Conservation (phyloP, 1,284 basidiomycete genomes). For the Wolfiporia cocos region DNA sequence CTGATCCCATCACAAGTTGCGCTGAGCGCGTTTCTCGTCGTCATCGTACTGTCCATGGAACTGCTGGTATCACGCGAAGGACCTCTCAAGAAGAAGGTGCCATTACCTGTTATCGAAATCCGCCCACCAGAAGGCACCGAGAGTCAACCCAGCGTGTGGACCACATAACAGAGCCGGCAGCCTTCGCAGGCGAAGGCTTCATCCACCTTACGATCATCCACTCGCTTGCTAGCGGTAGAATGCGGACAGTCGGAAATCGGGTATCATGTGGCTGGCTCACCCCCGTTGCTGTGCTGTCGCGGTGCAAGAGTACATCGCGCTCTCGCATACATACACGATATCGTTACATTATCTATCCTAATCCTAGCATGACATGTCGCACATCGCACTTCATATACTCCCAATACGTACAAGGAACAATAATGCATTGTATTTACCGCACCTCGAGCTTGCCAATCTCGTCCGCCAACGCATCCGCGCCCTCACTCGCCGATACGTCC, state of each 20-base stretch:
- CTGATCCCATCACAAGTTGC: conserved; percentile 37
- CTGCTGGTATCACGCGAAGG: conserved; percentile 29
- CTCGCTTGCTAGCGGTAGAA: too few species aligned
- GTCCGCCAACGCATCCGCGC: conserved; percentile 30
- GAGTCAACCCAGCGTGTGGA: conserved; percentile 16
- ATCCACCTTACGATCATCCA: too few species aligned
- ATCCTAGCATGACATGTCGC: too few species aligned
- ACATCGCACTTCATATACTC: too few species aligned
- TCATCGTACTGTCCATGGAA: conserved; percentile 67
- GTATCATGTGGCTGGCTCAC: too few species aligned
- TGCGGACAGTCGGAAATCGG: too few species aligned
- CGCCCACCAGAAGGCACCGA: conserved; percentile 18
- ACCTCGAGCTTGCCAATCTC: conserved; percentile 40
- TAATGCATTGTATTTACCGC: too few species aligned
- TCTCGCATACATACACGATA: conserved; percentile 5
- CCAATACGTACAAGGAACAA: too few species aligned
- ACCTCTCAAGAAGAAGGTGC: conserved; percentile 28
- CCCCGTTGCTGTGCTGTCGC: too few species aligned
- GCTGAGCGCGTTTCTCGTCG: conserved; percentile 55
- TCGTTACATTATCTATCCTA: conserved; percentile 6
- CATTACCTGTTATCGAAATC: conserved; percentile 19
- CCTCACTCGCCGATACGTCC: conserved; percentile 5
- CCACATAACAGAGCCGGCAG: conserved; percentile 27
- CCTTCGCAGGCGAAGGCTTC: background rate
- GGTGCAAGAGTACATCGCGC: too few species aligned